Evolutionary conservation across 139 green algal genomes (phyloP).

Genomic region (Chlorella sorokiniana): DNA sequence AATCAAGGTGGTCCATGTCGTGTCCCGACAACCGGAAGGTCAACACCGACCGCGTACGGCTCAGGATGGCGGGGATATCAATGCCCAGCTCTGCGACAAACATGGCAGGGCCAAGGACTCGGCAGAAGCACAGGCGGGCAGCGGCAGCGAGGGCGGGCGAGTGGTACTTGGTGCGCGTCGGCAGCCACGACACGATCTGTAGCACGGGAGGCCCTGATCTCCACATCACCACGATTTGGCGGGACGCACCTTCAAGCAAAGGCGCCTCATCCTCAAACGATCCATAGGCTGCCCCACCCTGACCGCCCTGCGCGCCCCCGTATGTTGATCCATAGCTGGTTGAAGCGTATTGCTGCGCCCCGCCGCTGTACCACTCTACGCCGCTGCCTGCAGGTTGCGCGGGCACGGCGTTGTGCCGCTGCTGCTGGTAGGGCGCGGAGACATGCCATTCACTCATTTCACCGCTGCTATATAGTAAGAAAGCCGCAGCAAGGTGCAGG

Average conservation of each 20-base stretch:
- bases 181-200: no score
- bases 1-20: conserved; percentile 80
- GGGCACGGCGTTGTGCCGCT: neutral
- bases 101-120: neutral
- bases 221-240: neutral
- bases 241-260: conserved; percentile 78
- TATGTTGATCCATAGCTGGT: neutral
- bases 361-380: conserved; percentile 30
- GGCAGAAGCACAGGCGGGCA: neutral
- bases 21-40: conserved; percentile 61
- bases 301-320: neutral
- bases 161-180: no score
- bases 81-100: conserved; percentile 88
- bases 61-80: conserved; percentile 83
- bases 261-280: conserved; percentile 87
- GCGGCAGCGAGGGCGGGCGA: neutral
- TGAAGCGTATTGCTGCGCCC: conserved; percentile 1
- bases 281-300: conserved; percentile 42
- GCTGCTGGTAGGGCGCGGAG: neutral
- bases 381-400: neutral
- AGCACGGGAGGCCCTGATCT: no score
- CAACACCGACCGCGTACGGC: conserved; percentile 73
- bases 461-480: neutral
- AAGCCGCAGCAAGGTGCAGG: neutral
- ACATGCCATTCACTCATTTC: conserved; percentile 22